A percentile compares a stretch with the other conserved stretches of the same genome.
Evolutionary conservation across 805 yeast genomes (phyloP).

Genomic region (Komagataella ulmi): DNA sequence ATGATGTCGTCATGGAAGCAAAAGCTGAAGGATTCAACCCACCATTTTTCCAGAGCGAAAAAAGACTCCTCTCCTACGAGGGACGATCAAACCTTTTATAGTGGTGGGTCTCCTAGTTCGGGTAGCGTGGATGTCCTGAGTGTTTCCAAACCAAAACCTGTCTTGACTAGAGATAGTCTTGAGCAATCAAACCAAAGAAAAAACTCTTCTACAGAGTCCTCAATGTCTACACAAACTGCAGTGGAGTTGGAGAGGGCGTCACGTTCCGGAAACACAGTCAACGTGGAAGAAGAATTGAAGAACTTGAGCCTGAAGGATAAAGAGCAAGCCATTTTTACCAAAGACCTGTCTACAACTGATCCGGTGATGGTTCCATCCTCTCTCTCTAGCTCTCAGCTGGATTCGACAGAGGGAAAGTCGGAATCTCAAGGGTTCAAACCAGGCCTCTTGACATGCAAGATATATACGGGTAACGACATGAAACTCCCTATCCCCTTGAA

Average conservation of each 20-base stretch:
- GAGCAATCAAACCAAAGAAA: background rate
- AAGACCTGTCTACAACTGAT: slow-evolving; percentile 16
- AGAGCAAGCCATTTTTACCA: slow-evolving; percentile 9
- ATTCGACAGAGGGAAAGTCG: background rate
- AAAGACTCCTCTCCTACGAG: background rate
- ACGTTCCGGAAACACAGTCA: background rate
- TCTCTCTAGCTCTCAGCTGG: background rate
- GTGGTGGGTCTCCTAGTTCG: background rate
- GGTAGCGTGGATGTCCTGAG: background rate
- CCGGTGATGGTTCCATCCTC: slow-evolving; percentile 12
- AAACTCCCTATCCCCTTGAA: slow-evolving; percentile 59
- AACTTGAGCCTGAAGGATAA: background rate
- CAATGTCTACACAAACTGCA: background rate
- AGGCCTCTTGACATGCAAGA: slow-evolving; percentile 66
- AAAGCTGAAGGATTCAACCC: slow-evolving; percentile 3
- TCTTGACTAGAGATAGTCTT: background rate
- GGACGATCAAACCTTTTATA: background rate
- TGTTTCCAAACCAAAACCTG: background rate
- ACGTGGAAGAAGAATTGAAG: background rate
- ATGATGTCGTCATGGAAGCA: slow-evolving; percentile 4
- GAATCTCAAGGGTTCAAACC: slow-evolving; percentile 23
- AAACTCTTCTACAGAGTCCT: background rate
- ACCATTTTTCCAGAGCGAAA: background rate
- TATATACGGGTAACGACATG: slow-evolving; percentile 57
- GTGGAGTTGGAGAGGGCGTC: background rate